Evolutionary conservation across 1,284 basidiomycete species (phyloP).

Genomic region (Leccinum laetum): DNA sequence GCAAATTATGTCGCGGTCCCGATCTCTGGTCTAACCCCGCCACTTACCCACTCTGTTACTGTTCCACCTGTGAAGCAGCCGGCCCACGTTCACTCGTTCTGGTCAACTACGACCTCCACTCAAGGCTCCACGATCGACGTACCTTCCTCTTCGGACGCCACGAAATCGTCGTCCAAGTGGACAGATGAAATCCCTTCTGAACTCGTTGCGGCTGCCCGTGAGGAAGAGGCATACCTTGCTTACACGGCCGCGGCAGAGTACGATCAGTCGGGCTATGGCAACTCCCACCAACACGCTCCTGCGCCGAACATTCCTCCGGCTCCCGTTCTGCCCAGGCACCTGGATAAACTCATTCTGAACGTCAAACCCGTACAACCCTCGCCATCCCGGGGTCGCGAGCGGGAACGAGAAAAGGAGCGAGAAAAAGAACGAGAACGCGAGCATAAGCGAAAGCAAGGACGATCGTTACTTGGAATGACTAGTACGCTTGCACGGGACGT

Average conservation of each 20-base stretch:
- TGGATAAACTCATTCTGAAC: conserved; percentile 95
- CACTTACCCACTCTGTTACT: conserved; percentile 16
- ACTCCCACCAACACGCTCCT: conserved; percentile 38
- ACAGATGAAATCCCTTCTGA: conserved; percentile 75
- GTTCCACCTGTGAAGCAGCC: conserved; percentile 42
- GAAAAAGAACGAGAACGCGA: conserved; percentile 34
- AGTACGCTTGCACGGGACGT: conserved; percentile 28
- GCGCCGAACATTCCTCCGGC: conserved; percentile 82
- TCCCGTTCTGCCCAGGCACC: conserved; percentile 85
- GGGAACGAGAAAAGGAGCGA: conserved; percentile 32
- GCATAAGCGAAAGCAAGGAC: conserved; percentile 30
- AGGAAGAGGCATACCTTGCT: conserved; percentile 79
- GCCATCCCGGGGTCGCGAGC: conserved; percentile 33
- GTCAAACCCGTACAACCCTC: conserved; percentile 39
- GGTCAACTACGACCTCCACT: conserved; percentile 39
- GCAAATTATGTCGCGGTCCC: conserved; percentile 87
- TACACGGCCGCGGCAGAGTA: conserved; percentile 36
- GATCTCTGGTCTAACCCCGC: conserved; percentile 36
- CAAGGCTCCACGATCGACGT: conserved; percentile 28
- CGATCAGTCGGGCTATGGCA: conserved; percentile 27
- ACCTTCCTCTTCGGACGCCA: conserved; percentile 25
- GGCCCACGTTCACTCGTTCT: conserved; percentile 32
- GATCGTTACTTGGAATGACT: conserved; percentile 33
- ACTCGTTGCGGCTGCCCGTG: conserved; percentile 75
- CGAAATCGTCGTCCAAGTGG: conserved; percentile 52